Evolutionary conservation across 164 flowering plant genomes (phyloP).

Genomic region (Tetrastigma voinierianum): DNA sequence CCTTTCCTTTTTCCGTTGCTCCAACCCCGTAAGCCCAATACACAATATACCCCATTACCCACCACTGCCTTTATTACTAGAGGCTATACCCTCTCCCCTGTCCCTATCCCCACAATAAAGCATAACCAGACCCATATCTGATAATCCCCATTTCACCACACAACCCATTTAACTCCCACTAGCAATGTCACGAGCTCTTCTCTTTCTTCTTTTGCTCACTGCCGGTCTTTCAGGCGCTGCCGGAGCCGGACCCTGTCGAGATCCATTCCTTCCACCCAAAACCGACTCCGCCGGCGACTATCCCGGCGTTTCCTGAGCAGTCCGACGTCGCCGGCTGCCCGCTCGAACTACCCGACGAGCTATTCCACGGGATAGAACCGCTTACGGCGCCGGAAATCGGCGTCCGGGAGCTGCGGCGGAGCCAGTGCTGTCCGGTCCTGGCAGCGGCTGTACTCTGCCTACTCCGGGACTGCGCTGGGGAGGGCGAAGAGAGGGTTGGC

Average conservation of each 20-base stretch:
- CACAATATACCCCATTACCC: not conserved
- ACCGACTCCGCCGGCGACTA: constrained; percentile 43
- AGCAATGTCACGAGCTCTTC: constrained; percentile 16
- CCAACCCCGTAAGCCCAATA: not conserved
- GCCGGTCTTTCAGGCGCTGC: not conserved
- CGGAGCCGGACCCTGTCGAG: constrained; percentile 22
- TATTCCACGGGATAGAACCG: constrained; percentile 47
- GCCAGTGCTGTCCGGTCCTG: constrained; percentile 82
- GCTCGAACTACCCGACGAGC: constrained; percentile 59
- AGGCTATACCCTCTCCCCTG: no score
- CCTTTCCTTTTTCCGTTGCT: not conserved
- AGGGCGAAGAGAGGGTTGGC: constrained; percentile 17
- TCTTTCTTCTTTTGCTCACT: not conserved
- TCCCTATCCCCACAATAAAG: not conserved
- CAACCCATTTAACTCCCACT: not conserved
- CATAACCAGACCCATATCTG: not conserved
- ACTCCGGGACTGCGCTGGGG: constrained; percentile 62
- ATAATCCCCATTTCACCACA: not conserved
- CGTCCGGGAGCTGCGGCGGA: constrained; percentile 22
- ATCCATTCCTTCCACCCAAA: constrained; percentile 18
- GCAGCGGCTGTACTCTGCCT: constrained; percentile 88
- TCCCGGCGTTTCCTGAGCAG: constrained; percentile 94
- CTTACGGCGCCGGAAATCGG: constrained; percentile 39
- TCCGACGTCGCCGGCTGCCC: constrained; percentile 63
- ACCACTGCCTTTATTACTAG: not conserved